Percentiles rank a stretch among this genome's conserved stretches.
These are phyloP conservation scores for Ettlia oleoabundans DNA, from an alignment of 139 green algal species.

Conservation along the genomic window DNA sequence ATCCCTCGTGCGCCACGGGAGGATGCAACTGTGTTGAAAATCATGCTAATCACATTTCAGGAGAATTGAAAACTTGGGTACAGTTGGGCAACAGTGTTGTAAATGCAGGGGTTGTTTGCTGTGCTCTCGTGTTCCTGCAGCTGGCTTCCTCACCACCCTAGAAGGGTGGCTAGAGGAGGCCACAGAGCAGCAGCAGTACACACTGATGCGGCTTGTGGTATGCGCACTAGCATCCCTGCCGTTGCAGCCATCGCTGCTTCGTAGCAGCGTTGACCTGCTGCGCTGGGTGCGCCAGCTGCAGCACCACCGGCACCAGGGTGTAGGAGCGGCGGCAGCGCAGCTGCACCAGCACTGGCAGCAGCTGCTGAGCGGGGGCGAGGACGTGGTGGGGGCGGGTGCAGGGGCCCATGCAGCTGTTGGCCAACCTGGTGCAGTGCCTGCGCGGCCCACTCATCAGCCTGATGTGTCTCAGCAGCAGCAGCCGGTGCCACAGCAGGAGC, in stretches of 20 bases:
- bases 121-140: neutral
- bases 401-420: neutral
- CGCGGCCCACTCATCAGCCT: no score
- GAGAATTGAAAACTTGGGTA: no score
- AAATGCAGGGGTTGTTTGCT: no score
- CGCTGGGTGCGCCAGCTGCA: neutral
- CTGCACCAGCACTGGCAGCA: neutral
- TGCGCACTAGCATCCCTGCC: neutral
- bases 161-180: constrained; percentile 13
- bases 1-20: no score
- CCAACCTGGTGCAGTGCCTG: neutral
- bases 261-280: neutral
- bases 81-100: no score
- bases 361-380: neutral
- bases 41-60: no score
- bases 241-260: neutral
- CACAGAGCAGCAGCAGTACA: neutral
- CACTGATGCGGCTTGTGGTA: neutral
- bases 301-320: neutral
- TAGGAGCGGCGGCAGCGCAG: neutral
- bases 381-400: neutral
- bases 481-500: no score
- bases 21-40: no score
- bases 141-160: constrained; percentile 16
- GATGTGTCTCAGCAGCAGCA: no score